Conservation (phyloP, 169 alveolate genomes). For the Besnoitia besnoiti region DNA sequence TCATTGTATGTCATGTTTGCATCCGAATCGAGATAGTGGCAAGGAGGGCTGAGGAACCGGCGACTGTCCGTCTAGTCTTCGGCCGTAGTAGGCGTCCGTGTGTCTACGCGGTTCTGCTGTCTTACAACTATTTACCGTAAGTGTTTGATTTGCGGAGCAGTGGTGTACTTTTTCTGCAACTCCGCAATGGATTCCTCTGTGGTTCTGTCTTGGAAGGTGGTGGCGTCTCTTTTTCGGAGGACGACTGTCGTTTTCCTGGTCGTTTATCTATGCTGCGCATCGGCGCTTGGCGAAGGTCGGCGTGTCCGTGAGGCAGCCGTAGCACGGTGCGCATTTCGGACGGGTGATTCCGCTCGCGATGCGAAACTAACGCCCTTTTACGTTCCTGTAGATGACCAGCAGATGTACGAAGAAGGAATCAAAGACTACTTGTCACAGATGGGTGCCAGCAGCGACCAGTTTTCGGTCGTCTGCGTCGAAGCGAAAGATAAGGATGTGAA, state of each 20-base stretch:
- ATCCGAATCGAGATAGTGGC: too few relatives aligned
- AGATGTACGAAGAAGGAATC: slow-evolving; percentile 44
- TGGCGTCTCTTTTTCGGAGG: not conserved
- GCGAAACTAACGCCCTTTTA: slow-evolving; percentile 27
- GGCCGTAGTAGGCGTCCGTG: too few relatives aligned
- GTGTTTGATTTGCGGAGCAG: too few relatives aligned
- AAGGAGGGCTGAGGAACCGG: too few relatives aligned
- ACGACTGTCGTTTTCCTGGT: not conserved
- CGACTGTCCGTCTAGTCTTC: too few relatives aligned
- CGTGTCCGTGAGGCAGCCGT: slow-evolving; percentile 35
- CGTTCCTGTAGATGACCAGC: slow-evolving; percentile 26
- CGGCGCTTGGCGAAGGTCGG: not conserved
- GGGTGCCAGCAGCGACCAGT: not conserved
- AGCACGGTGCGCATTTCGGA: slow-evolving; percentile 4
- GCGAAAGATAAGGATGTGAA: not conserved
- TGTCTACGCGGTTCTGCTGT: too few relatives aligned
- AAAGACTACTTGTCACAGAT: slow-evolving; percentile 37
- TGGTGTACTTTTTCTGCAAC: too few relatives aligned
- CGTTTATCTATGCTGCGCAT: not conserved
- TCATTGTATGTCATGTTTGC: too few relatives aligned
- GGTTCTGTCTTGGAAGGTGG: not conserved
- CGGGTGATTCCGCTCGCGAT: slow-evolving; percentile 35
- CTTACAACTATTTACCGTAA: too few relatives aligned
- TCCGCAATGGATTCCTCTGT: not conserved
- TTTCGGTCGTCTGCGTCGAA: slow-evolving; percentile 30